These are phyloP conservation scores for Crithidia fasciculata DNA, from an alignment of 208 protist genomes.

Conservation along the genomic window DNA sequence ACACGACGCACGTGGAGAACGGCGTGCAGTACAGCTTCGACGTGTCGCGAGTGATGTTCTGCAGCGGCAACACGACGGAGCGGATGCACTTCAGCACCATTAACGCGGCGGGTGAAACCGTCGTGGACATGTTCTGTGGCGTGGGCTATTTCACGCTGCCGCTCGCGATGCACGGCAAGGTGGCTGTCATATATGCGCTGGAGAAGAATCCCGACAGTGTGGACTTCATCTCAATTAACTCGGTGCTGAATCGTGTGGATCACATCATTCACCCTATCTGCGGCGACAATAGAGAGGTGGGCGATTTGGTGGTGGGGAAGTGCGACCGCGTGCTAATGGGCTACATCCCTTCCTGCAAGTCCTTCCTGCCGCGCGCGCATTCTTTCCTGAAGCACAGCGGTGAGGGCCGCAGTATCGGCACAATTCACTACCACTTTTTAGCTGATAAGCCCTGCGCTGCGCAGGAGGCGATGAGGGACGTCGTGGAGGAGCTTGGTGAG, in stretches of 20 bases:
- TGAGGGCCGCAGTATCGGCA: slow-evolving; percentile 32
- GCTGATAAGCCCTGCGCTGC: slow-evolving; percentile 53
- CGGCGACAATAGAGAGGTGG: slow-evolving; percentile 86
- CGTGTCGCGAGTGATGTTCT: slow-evolving; percentile 89
- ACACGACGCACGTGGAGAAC: slow-evolving; percentile 91
- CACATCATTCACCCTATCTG: slow-evolving; percentile 68
- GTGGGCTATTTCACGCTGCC: slow-evolving; percentile 94
- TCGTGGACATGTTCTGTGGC: slow-evolving; percentile 94
- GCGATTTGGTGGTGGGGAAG: slow-evolving; percentile 65
- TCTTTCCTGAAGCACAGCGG: slow-evolving; percentile 67
- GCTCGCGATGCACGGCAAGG: slow-evolving; percentile 70
- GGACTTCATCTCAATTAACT: slow-evolving; percentile 77
- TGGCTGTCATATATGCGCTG: slow-evolving; percentile 69
- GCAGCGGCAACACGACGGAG: slow-evolving; percentile 93
- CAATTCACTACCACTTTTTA: slow-evolving; percentile 92
- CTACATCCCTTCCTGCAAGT: slow-evolving; percentile 83
- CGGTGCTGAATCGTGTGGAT: slow-evolving; percentile 78
- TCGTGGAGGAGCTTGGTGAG: slow-evolving; percentile 60
- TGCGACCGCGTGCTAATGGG: slow-evolving; percentile 93
- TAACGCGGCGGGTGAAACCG: slow-evolving; percentile 66
- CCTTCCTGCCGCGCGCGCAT: slow-evolving; percentile 78
- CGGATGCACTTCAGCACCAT: slow-evolving; percentile 87
- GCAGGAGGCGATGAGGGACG: slow-evolving; percentile 40
- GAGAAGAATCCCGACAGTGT: slow-evolving; percentile 91
- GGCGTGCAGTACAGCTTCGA: slow-evolving; percentile 90